Evolutionary conservation across 1,139 yeast genomes (phyloP), one percentile per base, ranked within the genome.

Genomic region (Saccharomyces hybrid): DNA sequence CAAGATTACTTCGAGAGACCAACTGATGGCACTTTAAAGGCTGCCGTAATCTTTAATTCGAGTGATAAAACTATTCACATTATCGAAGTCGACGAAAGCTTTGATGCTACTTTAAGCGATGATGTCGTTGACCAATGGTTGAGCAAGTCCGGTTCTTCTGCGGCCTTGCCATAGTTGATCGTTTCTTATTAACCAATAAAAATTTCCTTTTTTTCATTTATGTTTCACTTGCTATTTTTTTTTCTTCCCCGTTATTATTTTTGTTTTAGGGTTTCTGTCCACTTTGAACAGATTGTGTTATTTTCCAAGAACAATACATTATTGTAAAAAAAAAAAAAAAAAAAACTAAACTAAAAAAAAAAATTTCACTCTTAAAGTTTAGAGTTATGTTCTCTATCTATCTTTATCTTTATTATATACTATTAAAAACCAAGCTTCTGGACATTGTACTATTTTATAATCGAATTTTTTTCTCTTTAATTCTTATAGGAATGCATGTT

Each of bases 1-100:
- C 78, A 83, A 63, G 95, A 90, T 74, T 90, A 84, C 80, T 88
- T 93, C 70, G 68, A 73, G 27, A 88, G 99, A 79, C 98, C 98
- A 67, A 80, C 86, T 51, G 69, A 76, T 59, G 79, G 83, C 23
- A 77, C 95, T 52, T 76, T 91, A 78, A 89, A 87, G 77, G 97
- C 95, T 64, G 98, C 97, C 61, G 97, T 82, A 59, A 76, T 91
- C 64, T 91, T 93, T 74, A 79, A 82, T 63, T 78, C 80, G 56
- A 72, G 74, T 57, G 72, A 71, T 58, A 65, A 75, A 50, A 73
- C 77, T 52, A 76, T 88, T 61, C 79, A 81, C 66, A 74, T 88
- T 67, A 80, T 83, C 60, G 75, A 78, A 62, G 81, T 89, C 57
- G 82, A 79, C 63, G 76, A 76, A 52, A 73, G 76, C 59, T 87